A percentile compares a stretch with the other conserved stretches of the same genome.
Evolutionary conservation across 2,329 filamentous ascomycete species (phyloP).

Genomic region (Aspergillus candidus): DNA sequence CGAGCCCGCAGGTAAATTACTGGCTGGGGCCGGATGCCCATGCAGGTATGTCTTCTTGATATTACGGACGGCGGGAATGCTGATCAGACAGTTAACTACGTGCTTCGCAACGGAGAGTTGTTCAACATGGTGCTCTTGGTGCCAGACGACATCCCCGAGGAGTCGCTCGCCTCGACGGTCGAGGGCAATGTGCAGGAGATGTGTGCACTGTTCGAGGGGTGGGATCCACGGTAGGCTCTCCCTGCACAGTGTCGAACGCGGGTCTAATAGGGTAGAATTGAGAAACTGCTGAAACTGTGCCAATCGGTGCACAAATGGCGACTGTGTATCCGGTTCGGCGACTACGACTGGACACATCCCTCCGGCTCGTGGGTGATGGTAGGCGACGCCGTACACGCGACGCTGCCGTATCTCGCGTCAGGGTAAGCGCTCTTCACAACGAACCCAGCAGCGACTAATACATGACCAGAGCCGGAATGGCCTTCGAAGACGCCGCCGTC

Average conservation of each 20-base stretch:
- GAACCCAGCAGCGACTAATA: neutral
- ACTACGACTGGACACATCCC: constrained; percentile 53
- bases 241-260: too few species aligned
- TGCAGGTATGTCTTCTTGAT: constrained; percentile 24
- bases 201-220: constrained; percentile 49
- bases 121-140: constrained; percentile 54
- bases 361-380: constrained; percentile 54
- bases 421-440: constrained; percentile 21
- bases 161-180: constrained; percentile 43
- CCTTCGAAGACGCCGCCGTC: constrained; percentile 55
- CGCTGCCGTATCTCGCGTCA: constrained; percentile 55
- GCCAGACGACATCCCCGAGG: constrained; percentile 56
- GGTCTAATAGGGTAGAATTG: constrained; percentile 29
- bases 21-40: constrained; percentile 51
- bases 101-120: constrained; percentile 47
- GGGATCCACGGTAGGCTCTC: constrained; percentile 46
- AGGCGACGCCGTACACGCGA: constrained; percentile 60
- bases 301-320: constrained; percentile 57
- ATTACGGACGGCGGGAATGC: accelerated
- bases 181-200: constrained; percentile 50
- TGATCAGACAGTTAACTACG: constrained; percentile 47
- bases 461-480: constrained; percentile 50
- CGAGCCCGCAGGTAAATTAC: constrained; percentile 47
- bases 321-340: constrained; percentile 50
- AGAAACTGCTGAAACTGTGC: constrained; percentile 53